Percentiles rank a stretch among this genome's conserved stretches.
These are phyloP conservation scores for Neocucurbitaria cava DNA, from an alignment of 2,329 filamentous ascomycete genomes.

Conservation along the genomic window DNA sequence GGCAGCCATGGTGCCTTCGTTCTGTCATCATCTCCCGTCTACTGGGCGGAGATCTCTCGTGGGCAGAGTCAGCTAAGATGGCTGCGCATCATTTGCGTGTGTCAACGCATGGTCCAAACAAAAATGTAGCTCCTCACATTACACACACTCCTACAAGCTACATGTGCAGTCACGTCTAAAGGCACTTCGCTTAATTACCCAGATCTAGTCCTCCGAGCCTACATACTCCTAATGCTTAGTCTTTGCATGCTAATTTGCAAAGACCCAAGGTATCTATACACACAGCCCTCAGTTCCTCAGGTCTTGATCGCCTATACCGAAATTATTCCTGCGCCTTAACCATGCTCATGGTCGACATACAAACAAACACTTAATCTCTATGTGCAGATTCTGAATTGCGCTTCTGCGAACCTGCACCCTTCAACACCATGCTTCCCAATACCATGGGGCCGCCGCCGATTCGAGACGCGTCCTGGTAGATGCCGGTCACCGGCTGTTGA, in stretches of 20 bases:
- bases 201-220: neutral
- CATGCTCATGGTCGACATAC: conserved; percentile 7
- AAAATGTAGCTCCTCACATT: too few relatives aligned
- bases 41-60: too few relatives aligned
- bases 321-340: conserved; percentile 8
- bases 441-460: conserved; percentile 31
- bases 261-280: neutral
- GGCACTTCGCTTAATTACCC: neutral
- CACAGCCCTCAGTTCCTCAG: conserved; percentile 2
- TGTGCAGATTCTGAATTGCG: conserved; percentile 26
- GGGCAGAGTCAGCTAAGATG: too few relatives aligned
- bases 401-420: conserved; percentile 29
- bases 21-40: neutral
- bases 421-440: conserved; percentile 42
- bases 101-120: too few relatives aligned
- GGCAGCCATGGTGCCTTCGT: neutral
- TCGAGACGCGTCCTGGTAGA: conserved; percentile 30
- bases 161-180: neutral
- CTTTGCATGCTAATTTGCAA: neutral
- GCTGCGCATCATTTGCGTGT: too few relatives aligned
- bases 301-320: conserved; percentile 5
- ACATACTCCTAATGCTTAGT: neutral
- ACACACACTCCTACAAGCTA: neutral
- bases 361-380: conserved; percentile 20
- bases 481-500: conserved; percentile 27